Conservation (phyloP, 139 green algal genomes). For the Choricystis sp. region DNA sequence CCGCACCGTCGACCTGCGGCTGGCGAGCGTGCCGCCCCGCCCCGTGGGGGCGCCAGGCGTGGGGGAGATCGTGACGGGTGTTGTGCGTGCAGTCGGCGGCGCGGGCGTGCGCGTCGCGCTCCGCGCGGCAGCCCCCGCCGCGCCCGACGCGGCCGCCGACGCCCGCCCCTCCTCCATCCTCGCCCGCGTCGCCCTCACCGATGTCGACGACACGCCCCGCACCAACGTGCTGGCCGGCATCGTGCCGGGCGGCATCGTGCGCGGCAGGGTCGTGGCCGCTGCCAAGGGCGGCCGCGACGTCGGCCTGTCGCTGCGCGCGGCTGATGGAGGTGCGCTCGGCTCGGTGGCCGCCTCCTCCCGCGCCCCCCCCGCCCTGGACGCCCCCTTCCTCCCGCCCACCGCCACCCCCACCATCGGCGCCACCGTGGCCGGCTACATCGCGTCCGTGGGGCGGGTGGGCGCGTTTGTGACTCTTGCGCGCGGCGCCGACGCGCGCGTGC, state of each 20-base stretch:
- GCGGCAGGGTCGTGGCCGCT: slow-evolving; percentile 18
- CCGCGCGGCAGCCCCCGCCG: neutral
- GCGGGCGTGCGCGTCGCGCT: slow-evolving; percentile 48
- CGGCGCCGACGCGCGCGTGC: slow-evolving; percentile 40
- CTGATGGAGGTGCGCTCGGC: no score
- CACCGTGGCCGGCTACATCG: slow-evolving; percentile 51
- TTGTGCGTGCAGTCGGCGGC: slow-evolving; percentile 18
- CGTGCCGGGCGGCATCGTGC: slow-evolving; percentile 28
- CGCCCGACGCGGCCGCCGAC: no score
- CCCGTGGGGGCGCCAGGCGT: neutral
- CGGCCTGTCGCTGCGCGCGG: slow-evolving; percentile 36
- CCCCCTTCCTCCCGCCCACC: neutral
- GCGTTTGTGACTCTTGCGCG: slow-evolving; percentile 44
- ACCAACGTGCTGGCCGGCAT: slow-evolving; percentile 41
- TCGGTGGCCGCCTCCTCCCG: no score
- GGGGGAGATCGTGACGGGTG: slow-evolving; percentile 27
- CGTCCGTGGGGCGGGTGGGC: slow-evolving; percentile 24
- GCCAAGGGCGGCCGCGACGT: slow-evolving; percentile 2
- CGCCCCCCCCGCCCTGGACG: neutral
- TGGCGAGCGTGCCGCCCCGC: slow-evolving; percentile 3
- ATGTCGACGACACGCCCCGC: slow-evolving; percentile 57
- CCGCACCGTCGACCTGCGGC: slow-evolving; percentile 30
- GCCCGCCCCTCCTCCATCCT: no score
- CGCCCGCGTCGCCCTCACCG: slow-evolving; percentile 48
- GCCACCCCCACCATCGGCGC: neutral